These are phyloP conservation scores for Astrothelium subdiscretum DNA, from an alignment of 495 filamentous ascomycete species.

Conservation along the genomic window DNA sequence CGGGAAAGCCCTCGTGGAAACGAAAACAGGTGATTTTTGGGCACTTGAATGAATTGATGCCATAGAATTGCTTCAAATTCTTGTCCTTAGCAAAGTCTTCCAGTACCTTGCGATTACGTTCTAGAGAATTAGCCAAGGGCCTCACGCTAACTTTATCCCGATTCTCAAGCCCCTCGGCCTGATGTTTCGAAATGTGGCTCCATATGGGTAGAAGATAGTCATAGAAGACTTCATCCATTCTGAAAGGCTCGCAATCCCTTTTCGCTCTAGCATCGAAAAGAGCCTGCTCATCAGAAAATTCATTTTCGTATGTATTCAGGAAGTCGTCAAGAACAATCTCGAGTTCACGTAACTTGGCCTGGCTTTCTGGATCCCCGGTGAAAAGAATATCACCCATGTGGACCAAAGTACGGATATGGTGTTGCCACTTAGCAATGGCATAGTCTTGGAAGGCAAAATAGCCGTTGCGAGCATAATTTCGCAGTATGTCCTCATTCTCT, in stretches of 20 bases:
- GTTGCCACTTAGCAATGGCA: conserved; percentile 29
- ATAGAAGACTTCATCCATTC: conserved; percentile 7
- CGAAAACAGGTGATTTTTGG: conserved; percentile 29
- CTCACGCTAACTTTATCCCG: conserved; percentile 16
- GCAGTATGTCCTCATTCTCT: conserved; percentile 10
- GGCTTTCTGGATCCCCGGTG: background rate
- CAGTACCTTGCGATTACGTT: conserved; percentile 20
- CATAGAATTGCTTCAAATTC: conserved; percentile 14
- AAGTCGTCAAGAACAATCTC: conserved; percentile 20
- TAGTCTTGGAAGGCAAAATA: conserved; percentile 31
- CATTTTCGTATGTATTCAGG: conserved; percentile 10
- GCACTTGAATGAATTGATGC: conserved; percentile 31
- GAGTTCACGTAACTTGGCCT: background rate
- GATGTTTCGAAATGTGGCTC: conserved; percentile 18
- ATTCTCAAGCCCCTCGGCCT: conserved; percentile 16
- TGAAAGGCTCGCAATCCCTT: conserved; percentile 12
- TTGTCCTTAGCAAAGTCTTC: conserved; percentile 18
- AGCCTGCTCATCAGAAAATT: background rate
- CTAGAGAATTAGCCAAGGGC: conserved; percentile 16
- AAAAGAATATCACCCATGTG: background rate
- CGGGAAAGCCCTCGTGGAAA: conserved; percentile 35
- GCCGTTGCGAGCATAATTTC: conserved; percentile 15
- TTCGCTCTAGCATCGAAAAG: background rate
- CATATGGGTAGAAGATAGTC: conserved; percentile 14
- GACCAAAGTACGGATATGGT: conserved; percentile 24